Base-by-base conservation (phyloP, 441 rosid species). In the Viola pubescens region DNA sequence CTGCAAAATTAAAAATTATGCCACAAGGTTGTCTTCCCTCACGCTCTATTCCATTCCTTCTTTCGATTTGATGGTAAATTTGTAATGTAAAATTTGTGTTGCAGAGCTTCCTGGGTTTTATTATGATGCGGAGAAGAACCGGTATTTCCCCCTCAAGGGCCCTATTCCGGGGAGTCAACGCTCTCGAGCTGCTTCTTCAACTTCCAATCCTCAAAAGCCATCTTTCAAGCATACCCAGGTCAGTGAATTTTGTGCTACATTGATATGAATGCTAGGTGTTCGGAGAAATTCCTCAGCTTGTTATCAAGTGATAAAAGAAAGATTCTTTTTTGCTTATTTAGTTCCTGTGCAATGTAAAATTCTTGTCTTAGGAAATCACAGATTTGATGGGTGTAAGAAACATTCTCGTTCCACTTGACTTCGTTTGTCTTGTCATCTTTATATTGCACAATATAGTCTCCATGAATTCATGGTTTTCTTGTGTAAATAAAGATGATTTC, bases 51-150 rank as follows among this genome's bases (percentile, higher is more conserved):
- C 14, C 12, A 12, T 14, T 52, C n/a, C 9, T 16, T 39, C 8
- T 57, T 16, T 10, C 3, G 3, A 13, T 6, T 10, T 37, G 34
- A 26, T 26, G 34, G 2, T 26, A 26, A 26, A 7, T 9, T 4
- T 62, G 37, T 61, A 19, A 11, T 44, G 4, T 11, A 39, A 52
- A 4, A 4, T 59, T 59, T 59, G 9, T 13, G 14, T 48, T 49
- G 48, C 79, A 83, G 95, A 85, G 37, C 81, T 85, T 73, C 87
- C 84, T 37, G 92, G 92, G 49, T 85, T 78, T 69, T 83, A 85
- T 71, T 83, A 58, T 69, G 92, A 88, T 72, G 78, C 79, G 46
- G 88, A 80, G 77, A 88, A 80, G 87, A 83, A 85, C 65, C 72
- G 89, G 66, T 83, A 82, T 59, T 88, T 83, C 68, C 85, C 88